Evolutionary conservation across 1,284 basidiomycete species (phyloP).

Genomic region (Malassezia sp.): DNA sequence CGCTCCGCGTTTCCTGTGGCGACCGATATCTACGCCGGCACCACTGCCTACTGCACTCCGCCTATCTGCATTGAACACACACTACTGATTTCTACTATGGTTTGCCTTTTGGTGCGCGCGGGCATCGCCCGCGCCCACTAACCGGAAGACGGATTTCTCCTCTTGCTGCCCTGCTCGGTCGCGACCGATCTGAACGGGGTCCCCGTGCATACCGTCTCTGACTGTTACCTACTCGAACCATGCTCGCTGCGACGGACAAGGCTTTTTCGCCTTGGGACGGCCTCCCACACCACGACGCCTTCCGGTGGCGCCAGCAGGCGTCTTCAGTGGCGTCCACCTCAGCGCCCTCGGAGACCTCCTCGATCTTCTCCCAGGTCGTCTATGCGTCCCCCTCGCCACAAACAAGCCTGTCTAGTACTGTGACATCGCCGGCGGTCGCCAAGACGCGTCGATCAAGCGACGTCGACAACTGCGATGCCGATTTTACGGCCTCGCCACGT

Average conservation of each 20-base stretch:
- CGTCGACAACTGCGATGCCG: background rate
- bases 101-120: background rate
- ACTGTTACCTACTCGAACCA: too few species aligned
- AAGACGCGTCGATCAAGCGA: constrained; percentile 7
- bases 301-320: too few species aligned
- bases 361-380: constrained; percentile 22
- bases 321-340: background rate
- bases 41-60: background rate
- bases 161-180: too few species aligned
- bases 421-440: constrained; percentile 5
- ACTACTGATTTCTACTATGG: background rate
- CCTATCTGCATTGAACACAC: background rate
- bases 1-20: too few species aligned
- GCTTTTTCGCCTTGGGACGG: too few species aligned
- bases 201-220: too few species aligned
- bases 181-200: too few species aligned
- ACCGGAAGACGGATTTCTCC: too few species aligned
- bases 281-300: too few species aligned
- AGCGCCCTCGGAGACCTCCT: constrained; percentile 17
- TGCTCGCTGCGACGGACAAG: too few species aligned
- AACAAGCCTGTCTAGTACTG: constrained; percentile 7
- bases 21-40: too few species aligned
- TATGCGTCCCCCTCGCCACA: constrained; percentile 14
- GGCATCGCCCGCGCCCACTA: background rate
- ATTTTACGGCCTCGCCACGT: background rate